Percentiles rank a stretch among this genome's conserved stretches.
Evolutionary conservation across 768 basidiomycete species (phyloP).

Genomic region (Mycena rebaudengoi): DNA sequence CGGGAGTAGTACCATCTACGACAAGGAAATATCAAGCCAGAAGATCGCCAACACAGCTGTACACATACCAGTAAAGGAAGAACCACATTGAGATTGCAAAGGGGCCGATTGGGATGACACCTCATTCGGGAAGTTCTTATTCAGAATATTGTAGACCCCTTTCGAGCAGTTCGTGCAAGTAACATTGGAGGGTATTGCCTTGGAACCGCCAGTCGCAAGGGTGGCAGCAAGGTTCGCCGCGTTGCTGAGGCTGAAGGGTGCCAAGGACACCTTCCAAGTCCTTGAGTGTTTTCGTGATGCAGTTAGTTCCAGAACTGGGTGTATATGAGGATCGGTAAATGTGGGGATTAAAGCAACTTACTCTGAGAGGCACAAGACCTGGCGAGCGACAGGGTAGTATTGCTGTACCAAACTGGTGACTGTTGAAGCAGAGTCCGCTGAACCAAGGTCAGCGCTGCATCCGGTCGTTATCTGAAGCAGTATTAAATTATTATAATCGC

Average conservation of each 20-base stretch:
- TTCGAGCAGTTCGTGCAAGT: conserved; percentile 65
- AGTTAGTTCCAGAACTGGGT: conserved; percentile 51
- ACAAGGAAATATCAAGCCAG: background rate
- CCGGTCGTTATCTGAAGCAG: conserved; percentile 34
- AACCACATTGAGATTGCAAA: conserved; percentile 54
- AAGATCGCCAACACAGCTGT: background rate
- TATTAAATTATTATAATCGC: background rate
- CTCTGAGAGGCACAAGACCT: conserved; percentile 72
- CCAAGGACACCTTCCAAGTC: conserved; percentile 54
- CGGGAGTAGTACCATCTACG: conserved; percentile 49
- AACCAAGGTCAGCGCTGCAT: conserved; percentile 51
- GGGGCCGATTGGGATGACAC: conserved; percentile 35
- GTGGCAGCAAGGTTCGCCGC: conserved; percentile 25
- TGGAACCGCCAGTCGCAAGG: conserved; percentile 11
- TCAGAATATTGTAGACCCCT: conserved; percentile 54
- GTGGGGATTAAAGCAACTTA: conserved; percentile 41
- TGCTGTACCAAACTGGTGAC: conserved; percentile 54
- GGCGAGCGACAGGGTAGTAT: conserved; percentile 64
- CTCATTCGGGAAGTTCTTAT: conserved; percentile 45
- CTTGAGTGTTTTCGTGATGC: conserved; percentile 64
- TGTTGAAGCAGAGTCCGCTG: conserved; percentile 26
- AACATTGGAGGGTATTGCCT: conserved; percentile 46
- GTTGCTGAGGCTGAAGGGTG: conserved; percentile 45
- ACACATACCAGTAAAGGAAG: conserved; percentile 59
- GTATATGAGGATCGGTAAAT: background rate